A percentile compares a stretch with the other conserved stretches of the same genome.
These are phyloP conservation scores for Exophiala sp. DNA, from an alignment of 2,329 filamentous ascomycete species.

Conservation along the genomic window DNA sequence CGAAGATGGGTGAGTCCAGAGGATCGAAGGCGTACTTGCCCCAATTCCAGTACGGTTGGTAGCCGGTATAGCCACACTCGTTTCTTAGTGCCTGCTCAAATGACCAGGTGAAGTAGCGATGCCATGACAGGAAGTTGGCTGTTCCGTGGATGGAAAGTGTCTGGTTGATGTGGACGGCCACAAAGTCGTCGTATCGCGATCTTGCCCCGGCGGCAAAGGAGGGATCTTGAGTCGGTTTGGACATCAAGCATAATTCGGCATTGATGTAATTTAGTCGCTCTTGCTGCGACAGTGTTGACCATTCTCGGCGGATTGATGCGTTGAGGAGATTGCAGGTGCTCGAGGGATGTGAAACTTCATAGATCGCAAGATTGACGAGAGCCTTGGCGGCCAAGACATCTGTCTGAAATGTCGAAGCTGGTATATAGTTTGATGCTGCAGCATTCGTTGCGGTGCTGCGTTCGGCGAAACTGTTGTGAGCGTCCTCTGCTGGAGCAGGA, in stretches of 20 bases:
- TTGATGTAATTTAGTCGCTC: constrained; percentile 33
- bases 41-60: constrained; percentile 43
- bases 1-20: constrained; percentile 33
- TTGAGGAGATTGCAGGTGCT: constrained; percentile 37
- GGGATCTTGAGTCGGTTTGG: constrained; percentile 25
- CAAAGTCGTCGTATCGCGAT: constrained; percentile 48
- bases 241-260: constrained; percentile 37
- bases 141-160: constrained; percentile 35
- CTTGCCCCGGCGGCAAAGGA: constrained; percentile 42
- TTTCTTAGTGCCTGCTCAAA: constrained; percentile 44
- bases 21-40: constrained; percentile 33
- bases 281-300: constrained; percentile 32
- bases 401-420: constrained; percentile 23
- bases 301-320: constrained; percentile 42
- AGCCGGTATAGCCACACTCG: constrained; percentile 45
- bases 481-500: constrained; percentile 8
- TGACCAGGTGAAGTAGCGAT: constrained; percentile 41
- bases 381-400: constrained; percentile 36
- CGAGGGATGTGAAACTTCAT: constrained; percentile 20
- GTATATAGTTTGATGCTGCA: constrained; percentile 12
- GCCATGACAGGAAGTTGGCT: constrained; percentile 42
- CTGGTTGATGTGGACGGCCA: constrained; percentile 37
- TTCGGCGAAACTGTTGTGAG: constrained; percentile 4
- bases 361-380: constrained; percentile 34
- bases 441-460: constrained; percentile 9